These are phyloP conservation scores for Leccinum fallax DNA, from an alignment of 1,284 basidiomycete genomes.

Conservation along the genomic window DNA sequence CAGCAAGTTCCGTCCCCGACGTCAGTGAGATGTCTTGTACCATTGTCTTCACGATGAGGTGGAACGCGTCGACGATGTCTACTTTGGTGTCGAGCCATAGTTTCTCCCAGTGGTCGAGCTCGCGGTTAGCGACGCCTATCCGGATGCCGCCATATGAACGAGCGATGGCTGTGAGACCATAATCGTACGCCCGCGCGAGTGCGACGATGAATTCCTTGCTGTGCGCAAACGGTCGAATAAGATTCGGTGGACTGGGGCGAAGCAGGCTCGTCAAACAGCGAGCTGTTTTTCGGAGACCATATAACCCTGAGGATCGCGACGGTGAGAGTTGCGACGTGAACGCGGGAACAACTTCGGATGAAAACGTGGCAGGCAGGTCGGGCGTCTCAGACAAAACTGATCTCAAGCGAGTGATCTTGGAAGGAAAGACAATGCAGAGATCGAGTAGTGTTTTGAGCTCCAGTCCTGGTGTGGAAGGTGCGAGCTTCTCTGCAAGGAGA, in stretches of 20 bases:
- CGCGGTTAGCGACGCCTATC: constrained; percentile 29
- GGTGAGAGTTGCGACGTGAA: constrained; percentile 53
- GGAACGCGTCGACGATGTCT: constrained; percentile 67
- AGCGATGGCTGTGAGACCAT: constrained; percentile 53
- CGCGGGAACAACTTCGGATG: constrained; percentile 53
- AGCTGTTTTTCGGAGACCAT: constrained; percentile 62
- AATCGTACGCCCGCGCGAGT: constrained; percentile 60
- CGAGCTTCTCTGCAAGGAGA: constrained; percentile 57
- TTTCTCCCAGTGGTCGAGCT: constrained; percentile 64
- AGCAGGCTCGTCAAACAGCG: constrained; percentile 61
- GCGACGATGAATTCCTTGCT: constrained; percentile 55
- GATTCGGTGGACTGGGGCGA: constrained; percentile 47
- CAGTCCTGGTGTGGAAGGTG: constrained; percentile 41
- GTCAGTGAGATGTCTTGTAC: constrained; percentile 49
- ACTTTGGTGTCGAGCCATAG: constrained; percentile 73
- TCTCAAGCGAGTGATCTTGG: constrained; percentile 46
- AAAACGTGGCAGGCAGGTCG: constrained; percentile 37
- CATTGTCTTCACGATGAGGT: constrained; percentile 54
- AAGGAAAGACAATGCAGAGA: constrained; percentile 58
- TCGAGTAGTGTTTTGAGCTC: constrained; percentile 60
- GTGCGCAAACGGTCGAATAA: constrained; percentile 53
- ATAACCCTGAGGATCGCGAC: constrained; percentile 51
- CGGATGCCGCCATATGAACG: constrained; percentile 61
- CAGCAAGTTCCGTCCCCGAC: constrained; percentile 44
- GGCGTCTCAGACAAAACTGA: constrained; percentile 44